phyloP scores from a whole-genome alignment of 2,329 filamentous ascomycete species.

The Xylaria polymorpha region DNA sequence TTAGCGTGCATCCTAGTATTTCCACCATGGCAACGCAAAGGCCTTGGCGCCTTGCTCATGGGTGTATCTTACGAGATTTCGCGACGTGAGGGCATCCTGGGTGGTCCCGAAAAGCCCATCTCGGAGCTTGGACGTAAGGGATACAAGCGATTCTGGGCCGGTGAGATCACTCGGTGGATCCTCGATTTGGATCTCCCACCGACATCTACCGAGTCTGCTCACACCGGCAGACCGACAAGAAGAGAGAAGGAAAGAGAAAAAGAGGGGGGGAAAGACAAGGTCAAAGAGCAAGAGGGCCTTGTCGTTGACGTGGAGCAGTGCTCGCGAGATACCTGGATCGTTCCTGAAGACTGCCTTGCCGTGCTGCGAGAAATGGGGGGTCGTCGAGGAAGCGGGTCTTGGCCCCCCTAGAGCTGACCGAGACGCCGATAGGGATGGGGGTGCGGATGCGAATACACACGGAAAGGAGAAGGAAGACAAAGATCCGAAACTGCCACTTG shows the following conservation, averaged over 20 bases:
- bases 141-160: slow-evolving; percentile 87
- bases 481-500: slow-evolving; percentile 40
- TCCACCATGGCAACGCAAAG: slow-evolving; percentile 92
- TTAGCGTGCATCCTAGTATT: slow-evolving; percentile 96
- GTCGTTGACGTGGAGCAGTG: slow-evolving; percentile 77
- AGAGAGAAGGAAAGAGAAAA: slow-evolving; percentile 27
- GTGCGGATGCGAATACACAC: slow-evolving; percentile 21
- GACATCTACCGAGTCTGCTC: slow-evolving; percentile 35
- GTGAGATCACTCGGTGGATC: slow-evolving; percentile 81
- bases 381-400: slow-evolving; percentile 66
- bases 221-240: slow-evolving; percentile 9
- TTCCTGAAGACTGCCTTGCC: slow-evolving; percentile 82
- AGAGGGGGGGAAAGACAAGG: slow-evolving; percentile 32
- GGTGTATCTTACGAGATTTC: slow-evolving; percentile 94
- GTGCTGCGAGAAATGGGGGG: slow-evolving; percentile 84
- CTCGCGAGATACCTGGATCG: slow-evolving; percentile 83
- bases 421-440: slow-evolving; percentile 65
- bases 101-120: slow-evolving; percentile 93
- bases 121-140: slow-evolving; percentile 85
- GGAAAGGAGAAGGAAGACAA: slow-evolving; percentile 45
- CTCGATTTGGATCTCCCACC: slow-evolving; percentile 58
- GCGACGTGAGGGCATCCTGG: slow-evolving; percentile 81
- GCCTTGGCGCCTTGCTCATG: slow-evolving; percentile 89
- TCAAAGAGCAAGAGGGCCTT: slow-evolving; percentile 42
- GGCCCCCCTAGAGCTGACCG: slow-evolving; percentile 70